Evolutionary conservation across 345 rosid genomes (phyloP).

Genomic region (Trapa bicornis): DNA sequence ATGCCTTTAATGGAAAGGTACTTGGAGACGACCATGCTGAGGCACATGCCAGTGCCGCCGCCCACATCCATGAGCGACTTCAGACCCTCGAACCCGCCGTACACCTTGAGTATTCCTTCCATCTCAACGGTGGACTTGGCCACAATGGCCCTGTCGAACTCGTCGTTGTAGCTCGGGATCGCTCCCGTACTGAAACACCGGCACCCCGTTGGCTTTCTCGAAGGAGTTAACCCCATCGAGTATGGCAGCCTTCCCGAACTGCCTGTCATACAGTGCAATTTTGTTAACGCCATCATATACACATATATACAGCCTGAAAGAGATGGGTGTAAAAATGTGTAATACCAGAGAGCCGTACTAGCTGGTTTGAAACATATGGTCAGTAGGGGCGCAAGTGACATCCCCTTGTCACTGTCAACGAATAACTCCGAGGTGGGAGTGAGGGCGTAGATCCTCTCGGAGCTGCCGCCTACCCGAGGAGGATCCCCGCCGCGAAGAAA

Average conservation of each 20-base stretch:
- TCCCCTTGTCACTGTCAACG: slow-evolving; percentile 5
- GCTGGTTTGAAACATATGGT: slow-evolving; percentile 7
- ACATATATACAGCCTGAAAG: not conserved
- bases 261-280: not conserved
- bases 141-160: slow-evolving; percentile 8
- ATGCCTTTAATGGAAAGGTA: slow-evolving; percentile 11
- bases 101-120: slow-evolving; percentile 3
- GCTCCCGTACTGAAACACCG: slow-evolving; percentile 5
- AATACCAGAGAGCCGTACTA: too few species aligned
- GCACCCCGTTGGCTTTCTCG: slow-evolving; percentile 13
- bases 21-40: slow-evolving; percentile 12
- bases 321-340: too few species aligned
- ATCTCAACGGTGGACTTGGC: not conserved
- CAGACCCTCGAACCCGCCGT: slow-evolving; percentile 10
- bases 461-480: not conserved
- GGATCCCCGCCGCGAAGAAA: not conserved
- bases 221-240: slow-evolving; percentile 13
- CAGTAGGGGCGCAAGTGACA: slow-evolving; percentile 1
- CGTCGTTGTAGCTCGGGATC: not conserved
- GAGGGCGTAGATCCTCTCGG: slow-evolving; percentile 6
- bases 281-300: too few species aligned
- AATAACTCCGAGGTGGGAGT: slow-evolving; percentile 7
- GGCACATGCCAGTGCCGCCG: slow-evolving; percentile 9
- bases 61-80: slow-evolving; percentile 11
- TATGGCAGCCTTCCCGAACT: slow-evolving; percentile 11